Evolutionary conservation across 2,329 filamentous ascomycete species (phyloP).

Genomic region (Trichophyton verrucosum): DNA sequence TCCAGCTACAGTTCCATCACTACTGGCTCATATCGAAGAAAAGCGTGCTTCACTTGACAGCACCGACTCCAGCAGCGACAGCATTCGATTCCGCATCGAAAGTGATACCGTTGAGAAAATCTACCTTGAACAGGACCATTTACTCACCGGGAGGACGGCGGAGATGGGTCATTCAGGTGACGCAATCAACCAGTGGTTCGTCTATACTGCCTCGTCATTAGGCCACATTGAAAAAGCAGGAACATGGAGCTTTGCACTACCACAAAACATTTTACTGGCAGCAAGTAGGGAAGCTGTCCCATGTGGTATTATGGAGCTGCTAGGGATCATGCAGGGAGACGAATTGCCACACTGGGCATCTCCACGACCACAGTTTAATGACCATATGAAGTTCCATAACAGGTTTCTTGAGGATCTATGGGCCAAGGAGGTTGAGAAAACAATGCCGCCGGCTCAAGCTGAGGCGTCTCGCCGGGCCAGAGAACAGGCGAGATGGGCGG

Average conservation of each 20-base stretch:
- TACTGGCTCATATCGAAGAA: slow-evolving; percentile 15
- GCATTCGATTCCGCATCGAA: slow-evolving; percentile 20
- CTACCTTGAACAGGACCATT: slow-evolving; percentile 17
- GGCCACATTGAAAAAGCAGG: slow-evolving; percentile 13
- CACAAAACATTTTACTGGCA: slow-evolving; percentile 15
- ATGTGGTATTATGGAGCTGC: slow-evolving; percentile 20
- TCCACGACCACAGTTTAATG: slow-evolving; percentile 10
- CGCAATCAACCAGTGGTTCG: slow-evolving; percentile 18
- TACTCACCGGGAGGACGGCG: slow-evolving; percentile 15
- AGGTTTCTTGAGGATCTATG: slow-evolving; percentile 13
- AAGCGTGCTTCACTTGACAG: slow-evolving; percentile 15
- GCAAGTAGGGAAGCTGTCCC: slow-evolving; percentile 18
- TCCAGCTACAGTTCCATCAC: neutral
- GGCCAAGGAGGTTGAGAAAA: slow-evolving; percentile 15
- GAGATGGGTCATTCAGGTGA: slow-evolving; percentile 10
- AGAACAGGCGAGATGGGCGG: slow-evolving; percentile 12
- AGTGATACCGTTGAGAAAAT: slow-evolving; percentile 16
- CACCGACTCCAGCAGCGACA: slow-evolving; percentile 14
- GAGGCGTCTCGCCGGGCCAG: slow-evolving; percentile 15
- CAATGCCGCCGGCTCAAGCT: slow-evolving; percentile 20
- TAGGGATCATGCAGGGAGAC: slow-evolving; percentile 17
- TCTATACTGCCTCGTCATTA: slow-evolving; percentile 17
- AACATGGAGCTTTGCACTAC: slow-evolving; percentile 18
- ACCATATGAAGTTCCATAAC: slow-evolving; percentile 12
- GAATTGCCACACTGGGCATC: slow-evolving; percentile 19